Evolutionary conservation across 108 stramenopile species (phyloP).

Genomic region (Cyclostephanos invisitatus): DNA sequence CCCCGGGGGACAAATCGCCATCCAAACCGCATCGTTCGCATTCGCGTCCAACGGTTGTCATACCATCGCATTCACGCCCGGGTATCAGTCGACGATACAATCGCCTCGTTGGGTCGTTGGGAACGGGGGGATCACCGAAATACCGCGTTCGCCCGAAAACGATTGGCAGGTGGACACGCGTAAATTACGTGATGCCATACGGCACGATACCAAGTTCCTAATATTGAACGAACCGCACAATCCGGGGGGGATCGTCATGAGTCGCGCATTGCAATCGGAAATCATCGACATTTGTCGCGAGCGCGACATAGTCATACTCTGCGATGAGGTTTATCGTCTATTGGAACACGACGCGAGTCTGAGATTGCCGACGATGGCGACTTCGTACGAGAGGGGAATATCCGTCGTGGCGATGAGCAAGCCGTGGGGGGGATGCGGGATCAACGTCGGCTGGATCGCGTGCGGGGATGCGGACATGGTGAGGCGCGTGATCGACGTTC

Average conservation of each 20-base stretch:
- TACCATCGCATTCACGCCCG: conserved; percentile 78
- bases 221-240: conserved; percentile 80
- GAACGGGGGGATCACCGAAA: conserved; percentile 48
- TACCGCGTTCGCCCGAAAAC: conserved; percentile 49
- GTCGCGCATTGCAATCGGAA: conserved; percentile 35
- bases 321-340: conserved; percentile 80
- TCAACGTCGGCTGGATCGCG: conserved; percentile 77
- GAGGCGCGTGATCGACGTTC: conserved; percentile 52
- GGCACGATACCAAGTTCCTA: conserved; percentile 57
- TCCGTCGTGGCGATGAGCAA: conserved; percentile 69
- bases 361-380: conserved; percentile 68
- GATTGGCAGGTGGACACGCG: conserved; percentile 67
- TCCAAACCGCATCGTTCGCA: conserved; percentile 73
- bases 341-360: conserved; percentile 60
- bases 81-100: conserved; percentile 75
- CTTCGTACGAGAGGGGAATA: conserved; percentile 65
- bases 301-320: conserved; percentile 56
- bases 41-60: conserved; percentile 55
- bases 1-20: conserved; percentile 79
- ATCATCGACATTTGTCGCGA: conserved; percentile 53
- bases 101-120: conserved; percentile 57
- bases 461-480: conserved; percentile 53
- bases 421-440: conserved; percentile 84
- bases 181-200: conserved; percentile 56
- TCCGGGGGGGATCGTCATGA: conserved; percentile 80